Conservation (phyloP, 495 filamentous ascomycete species). For the Lophiostoma macrostomum region DNA sequence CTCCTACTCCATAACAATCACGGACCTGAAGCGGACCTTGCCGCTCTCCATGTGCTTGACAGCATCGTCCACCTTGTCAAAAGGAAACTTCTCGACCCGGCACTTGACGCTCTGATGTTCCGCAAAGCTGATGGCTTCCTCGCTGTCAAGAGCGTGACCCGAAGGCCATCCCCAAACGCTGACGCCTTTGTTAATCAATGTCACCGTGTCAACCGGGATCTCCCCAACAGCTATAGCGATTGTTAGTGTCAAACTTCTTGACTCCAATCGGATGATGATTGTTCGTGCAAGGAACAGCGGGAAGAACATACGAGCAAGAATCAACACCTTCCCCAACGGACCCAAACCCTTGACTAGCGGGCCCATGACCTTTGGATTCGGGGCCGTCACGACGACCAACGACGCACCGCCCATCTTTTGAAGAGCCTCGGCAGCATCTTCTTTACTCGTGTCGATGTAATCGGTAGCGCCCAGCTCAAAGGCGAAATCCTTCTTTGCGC, state of each 20-base stretch:
- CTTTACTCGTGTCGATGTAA: conserved; percentile 60
- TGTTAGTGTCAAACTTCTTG: conserved; percentile 1
- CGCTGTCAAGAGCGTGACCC: conserved; percentile 61
- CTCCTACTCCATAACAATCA: conserved; percentile 48
- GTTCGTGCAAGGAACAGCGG: neutral
- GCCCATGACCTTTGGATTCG: conserved; percentile 52
- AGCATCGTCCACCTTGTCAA: conserved; percentile 54
- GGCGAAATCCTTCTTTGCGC: conserved; percentile 58
- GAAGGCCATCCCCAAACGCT: conserved; percentile 61
- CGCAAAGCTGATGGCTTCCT: conserved; percentile 65
- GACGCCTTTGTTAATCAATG: conserved; percentile 49
- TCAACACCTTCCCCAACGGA: conserved; percentile 57
- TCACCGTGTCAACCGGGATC: conserved; percentile 49
- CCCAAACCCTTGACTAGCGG: conserved; percentile 55
- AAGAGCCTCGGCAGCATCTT: conserved; percentile 51
- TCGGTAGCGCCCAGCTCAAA: conserved; percentile 62
- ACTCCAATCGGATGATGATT: neutral
- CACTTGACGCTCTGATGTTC: conserved; percentile 57
- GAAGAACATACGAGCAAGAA: conserved; percentile 51
- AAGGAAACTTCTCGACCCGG: conserved; percentile 60
- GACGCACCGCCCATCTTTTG: conserved; percentile 59
- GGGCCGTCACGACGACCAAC: conserved; percentile 62
- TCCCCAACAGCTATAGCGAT: conserved; percentile 46
- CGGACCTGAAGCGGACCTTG: conserved; percentile 46
- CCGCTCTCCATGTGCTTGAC: conserved; percentile 46